A percentile compares a stretch with the other conserved stretches of the same genome.
Evolutionary conservation across 2,329 filamentous ascomycete genomes (phyloP).

Genomic region (Teratosphaeria epicoccoides): DNA sequence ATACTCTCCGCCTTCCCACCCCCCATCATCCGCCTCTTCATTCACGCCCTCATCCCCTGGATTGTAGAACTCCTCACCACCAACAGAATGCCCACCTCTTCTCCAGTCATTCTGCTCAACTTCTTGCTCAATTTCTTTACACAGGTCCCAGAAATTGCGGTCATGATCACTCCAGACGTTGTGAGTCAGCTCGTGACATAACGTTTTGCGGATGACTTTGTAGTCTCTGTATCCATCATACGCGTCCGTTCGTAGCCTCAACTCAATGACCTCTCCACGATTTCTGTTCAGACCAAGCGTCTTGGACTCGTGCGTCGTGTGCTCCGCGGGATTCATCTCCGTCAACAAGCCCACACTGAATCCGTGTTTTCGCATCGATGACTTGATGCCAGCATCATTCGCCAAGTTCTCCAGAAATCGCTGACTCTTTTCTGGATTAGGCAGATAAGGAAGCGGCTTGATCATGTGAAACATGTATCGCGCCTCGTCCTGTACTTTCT

Average conservation of each 20-base stretch:
- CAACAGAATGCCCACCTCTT: slow-evolving; percentile 55
- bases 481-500: slow-evolving; percentile 45
- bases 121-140: slow-evolving; percentile 75
- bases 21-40: slow-evolving; percentile 48
- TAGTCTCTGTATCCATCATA: slow-evolving; percentile 93
- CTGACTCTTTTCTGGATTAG: slow-evolving; percentile 59
- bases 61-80: slow-evolving; percentile 48
- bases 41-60: slow-evolving; percentile 29
- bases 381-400: slow-evolving; percentile 73
- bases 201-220: slow-evolving; percentile 75
- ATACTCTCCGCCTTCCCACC: slow-evolving; percentile 71
- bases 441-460: slow-evolving; percentile 65
- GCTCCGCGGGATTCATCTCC: slow-evolving; percentile 83
- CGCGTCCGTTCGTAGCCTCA: slow-evolving; percentile 82
- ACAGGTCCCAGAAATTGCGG: slow-evolving; percentile 79
- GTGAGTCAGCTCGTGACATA: slow-evolving; percentile 92
- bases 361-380: slow-evolving; percentile 71
- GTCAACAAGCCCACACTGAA: slow-evolving; percentile 80
- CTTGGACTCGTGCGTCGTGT: slow-evolving; percentile 73
- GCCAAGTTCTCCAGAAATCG: slow-evolving; percentile 65
- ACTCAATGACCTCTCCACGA: slow-evolving; percentile 76
- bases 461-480: slow-evolving; percentile 75
- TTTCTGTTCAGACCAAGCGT: slow-evolving; percentile 84
- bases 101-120: slow-evolving; percentile 73
- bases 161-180: slow-evolving; percentile 83